Percentiles rank a stretch among this genome's conserved stretches.
Evolutionary conservation across 805 yeast genomes (phyloP).

Genomic region (Kuraishia hungarica): DNA sequence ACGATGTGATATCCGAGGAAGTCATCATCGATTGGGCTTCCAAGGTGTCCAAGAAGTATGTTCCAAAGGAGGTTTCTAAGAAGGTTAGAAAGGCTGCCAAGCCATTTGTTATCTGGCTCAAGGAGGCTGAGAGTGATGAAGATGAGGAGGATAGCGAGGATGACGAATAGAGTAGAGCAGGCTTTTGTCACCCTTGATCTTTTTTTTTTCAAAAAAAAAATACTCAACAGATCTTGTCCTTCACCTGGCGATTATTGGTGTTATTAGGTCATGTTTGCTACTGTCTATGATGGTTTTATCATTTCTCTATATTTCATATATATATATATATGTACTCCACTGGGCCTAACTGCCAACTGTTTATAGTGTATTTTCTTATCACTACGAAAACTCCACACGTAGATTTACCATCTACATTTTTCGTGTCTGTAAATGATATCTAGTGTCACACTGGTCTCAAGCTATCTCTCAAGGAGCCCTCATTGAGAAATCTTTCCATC

Average conservation of each 20-base stretch:
- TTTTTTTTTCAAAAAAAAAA: no score
- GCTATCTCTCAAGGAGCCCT: no score
- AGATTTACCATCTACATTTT: not conserved
- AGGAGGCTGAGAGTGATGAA: constrained; percentile 84
- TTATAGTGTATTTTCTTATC: not conserved
- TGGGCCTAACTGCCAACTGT: not conserved
- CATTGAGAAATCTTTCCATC: no score
- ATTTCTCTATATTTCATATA: not conserved
- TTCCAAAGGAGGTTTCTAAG: constrained; percentile 84
- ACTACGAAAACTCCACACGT: not conserved
- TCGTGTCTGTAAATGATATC: no score
- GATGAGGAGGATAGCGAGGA: not conserved
- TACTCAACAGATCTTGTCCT: no score
- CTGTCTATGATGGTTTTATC: not conserved
- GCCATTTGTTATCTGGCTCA: constrained; percentile 91
- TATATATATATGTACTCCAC: not conserved
- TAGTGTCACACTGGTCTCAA: no score
- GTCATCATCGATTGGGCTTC: constrained; percentile 79
- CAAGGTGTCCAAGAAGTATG: constrained; percentile 86
- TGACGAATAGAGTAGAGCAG: not conserved
- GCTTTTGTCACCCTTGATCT: not conserved
- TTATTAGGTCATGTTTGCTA: no score
- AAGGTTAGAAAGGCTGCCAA: constrained; percentile 95
- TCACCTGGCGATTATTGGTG: not conserved
- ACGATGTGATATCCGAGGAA: constrained; percentile 80